These are phyloP conservation scores for Pseudocercospora crystallina DNA, from an alignment of 2,329 filamentous ascomycete species.

Conservation along the genomic window DNA sequence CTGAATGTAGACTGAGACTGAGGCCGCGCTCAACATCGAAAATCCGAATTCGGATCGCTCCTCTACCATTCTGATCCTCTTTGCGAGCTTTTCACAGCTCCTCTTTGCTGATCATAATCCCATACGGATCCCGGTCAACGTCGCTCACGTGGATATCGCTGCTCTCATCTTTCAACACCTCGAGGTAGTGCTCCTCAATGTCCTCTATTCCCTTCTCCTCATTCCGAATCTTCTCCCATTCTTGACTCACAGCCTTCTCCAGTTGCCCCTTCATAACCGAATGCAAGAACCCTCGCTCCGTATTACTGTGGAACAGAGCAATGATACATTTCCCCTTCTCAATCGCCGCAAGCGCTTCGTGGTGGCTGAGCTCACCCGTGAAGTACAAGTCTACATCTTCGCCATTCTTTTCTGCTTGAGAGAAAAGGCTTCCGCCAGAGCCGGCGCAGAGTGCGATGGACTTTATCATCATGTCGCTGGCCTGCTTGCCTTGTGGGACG, in stretches of 20 bases:
- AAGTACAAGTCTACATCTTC: slow-evolving; percentile 74
- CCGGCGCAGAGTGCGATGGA: slow-evolving; percentile 87
- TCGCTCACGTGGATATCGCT: slow-evolving; percentile 73
- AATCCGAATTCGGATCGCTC: no score
- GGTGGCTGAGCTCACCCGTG: slow-evolving; percentile 90
- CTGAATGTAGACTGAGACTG: no score
- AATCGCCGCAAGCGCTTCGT: slow-evolving; percentile 82
- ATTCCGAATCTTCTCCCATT: slow-evolving; percentile 52
- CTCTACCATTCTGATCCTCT: background rate
- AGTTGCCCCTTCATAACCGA: slow-evolving; percentile 69
- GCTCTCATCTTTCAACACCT: slow-evolving; percentile 53
- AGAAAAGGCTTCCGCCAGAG: slow-evolving; percentile 76
- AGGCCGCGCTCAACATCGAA: no score
- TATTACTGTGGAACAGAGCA: slow-evolving; percentile 89
- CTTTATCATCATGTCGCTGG: slow-evolving; percentile 58
- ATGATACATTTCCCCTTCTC: slow-evolving; percentile 82
- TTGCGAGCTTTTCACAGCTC: slow-evolving; percentile 21
- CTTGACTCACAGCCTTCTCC: slow-evolving; percentile 56
- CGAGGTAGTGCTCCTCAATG: slow-evolving; percentile 41
- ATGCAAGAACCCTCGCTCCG: slow-evolving; percentile 78
- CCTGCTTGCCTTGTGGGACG: slow-evolving; percentile 58
- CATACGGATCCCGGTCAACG: slow-evolving; percentile 83
- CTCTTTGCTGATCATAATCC: slow-evolving; percentile 58
- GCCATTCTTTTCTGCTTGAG: slow-evolving; percentile 49
- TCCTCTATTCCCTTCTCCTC: slow-evolving; percentile 42